A percentile compares a stretch with the other conserved stretches of the same genome.
Evolutionary conservation across 2,329 filamentous ascomycete species (phyloP).

Genomic region (Sporothrix humicola): DNA sequence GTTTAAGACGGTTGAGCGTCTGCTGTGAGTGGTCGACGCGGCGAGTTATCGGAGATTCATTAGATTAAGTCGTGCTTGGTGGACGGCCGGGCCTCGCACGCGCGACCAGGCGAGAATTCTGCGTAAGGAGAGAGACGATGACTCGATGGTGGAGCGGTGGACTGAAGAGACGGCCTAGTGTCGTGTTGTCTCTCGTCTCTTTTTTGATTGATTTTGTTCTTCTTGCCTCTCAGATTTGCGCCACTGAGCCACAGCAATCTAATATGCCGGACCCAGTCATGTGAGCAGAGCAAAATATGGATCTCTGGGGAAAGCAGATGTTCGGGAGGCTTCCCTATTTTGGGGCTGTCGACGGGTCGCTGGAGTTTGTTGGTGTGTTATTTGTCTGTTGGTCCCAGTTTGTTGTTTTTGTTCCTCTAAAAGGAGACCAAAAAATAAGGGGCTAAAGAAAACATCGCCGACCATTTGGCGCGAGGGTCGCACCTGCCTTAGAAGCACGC

Average conservation of each 20-base stretch:
- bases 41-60: slow-evolving; percentile 29
- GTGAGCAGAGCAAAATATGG: not conserved
- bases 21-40: slow-evolving; percentile 27
- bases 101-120: not conserved
- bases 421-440: not conserved
- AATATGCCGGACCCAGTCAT: not conserved
- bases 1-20: not conserved
- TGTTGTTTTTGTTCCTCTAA: not conserved
- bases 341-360: not conserved
- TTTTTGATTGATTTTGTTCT: not conserved
- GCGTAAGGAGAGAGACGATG: not conserved
- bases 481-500: not conserved
- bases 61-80: slow-evolving; percentile 17
- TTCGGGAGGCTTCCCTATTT: not conserved
- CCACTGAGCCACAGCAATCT: not conserved
- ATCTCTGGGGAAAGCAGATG: not conserved
- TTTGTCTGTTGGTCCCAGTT: not conserved
- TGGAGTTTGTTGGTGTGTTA: not conserved
- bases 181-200: not conserved
- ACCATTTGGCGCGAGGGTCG: not conserved
- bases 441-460: not conserved
- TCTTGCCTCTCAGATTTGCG: not conserved
- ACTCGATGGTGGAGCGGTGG: not conserved
- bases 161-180: not conserved
- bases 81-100: not conserved